A percentile compares a stretch with the other conserved stretches of the same genome.
These are phyloP conservation scores for Phaeosphaeria sp. DNA, from an alignment of 2,329 filamentous ascomycete species.

Conservation along the genomic window DNA sequence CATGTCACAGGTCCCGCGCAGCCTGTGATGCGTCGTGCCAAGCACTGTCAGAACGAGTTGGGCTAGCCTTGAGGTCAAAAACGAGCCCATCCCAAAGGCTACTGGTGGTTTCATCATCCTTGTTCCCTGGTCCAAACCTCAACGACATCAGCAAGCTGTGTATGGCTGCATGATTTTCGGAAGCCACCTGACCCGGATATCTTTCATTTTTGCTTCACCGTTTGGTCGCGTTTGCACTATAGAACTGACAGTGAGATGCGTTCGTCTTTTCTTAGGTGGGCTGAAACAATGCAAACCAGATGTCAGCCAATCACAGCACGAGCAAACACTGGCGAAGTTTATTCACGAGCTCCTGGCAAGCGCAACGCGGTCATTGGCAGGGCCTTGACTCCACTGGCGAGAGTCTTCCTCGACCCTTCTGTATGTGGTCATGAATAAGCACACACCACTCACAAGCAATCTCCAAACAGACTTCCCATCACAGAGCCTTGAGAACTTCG, in stretches of 20 bases:
- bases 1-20: constrained; percentile 1
- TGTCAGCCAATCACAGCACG: neutral
- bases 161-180: constrained; percentile 4
- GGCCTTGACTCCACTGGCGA: neutral
- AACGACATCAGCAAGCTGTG: constrained; percentile 7
- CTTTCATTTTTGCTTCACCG: neutral
- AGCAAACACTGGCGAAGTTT: neutral
- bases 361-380: neutral
- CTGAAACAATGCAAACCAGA: neutral
- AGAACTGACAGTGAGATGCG: neutral
- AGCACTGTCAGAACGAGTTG: constrained; percentile 17
- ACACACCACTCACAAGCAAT: neutral
- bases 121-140: constrained; percentile 16
- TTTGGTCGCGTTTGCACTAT: neutral
- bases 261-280: neutral
- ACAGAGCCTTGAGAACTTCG: neutral
- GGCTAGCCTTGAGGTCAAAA: constrained; percentile 5
- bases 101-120: constrained; percentile 14
- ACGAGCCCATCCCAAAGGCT: constrained; percentile 12
- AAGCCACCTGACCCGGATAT: neutral
- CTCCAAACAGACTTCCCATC: neutral
- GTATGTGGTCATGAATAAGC: neutral
- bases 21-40: constrained; percentile 4
- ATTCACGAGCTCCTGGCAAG: neutral
- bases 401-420: no score